These are phyloP conservation scores for Bondarzewia mesenterica DNA, from an alignment of 1,284 basidiomycete genomes.

Conservation along the genomic window DNA sequence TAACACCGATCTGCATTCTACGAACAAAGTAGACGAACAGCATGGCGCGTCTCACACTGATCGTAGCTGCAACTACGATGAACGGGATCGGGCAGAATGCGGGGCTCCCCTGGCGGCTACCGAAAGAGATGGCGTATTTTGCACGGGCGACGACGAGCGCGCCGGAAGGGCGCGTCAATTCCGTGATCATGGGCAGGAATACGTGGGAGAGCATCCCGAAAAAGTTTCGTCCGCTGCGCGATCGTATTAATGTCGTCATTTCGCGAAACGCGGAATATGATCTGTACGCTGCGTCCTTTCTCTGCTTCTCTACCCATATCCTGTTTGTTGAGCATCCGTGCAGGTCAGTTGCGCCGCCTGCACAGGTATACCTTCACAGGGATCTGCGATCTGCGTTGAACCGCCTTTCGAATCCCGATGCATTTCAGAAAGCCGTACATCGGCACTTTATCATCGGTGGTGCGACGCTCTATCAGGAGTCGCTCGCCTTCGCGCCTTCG, in stretches of 20 bases:
- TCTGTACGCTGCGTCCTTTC: slow-evolving; percentile 43
- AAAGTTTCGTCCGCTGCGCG: slow-evolving; percentile 78
- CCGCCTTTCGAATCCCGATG: slow-evolving; percentile 9
- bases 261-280: slow-evolving; percentile 57
- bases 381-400: slow-evolving; percentile 8
- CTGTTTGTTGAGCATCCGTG: neutral
- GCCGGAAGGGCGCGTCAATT: slow-evolving; percentile 54
- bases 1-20: too few species aligned
- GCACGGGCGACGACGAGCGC: slow-evolving; percentile 66
- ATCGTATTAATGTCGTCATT: slow-evolving; percentile 78
- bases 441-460: slow-evolving; percentile 86
- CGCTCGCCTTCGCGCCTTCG: slow-evolving; percentile 37
- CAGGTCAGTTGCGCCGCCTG: neutral
- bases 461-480: slow-evolving; percentile 73
- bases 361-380: slow-evolving; percentile 4
- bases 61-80: slow-evolving; percentile 84
- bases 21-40: neutral
- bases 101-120: slow-evolving; percentile 84
- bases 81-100: slow-evolving; percentile 84
- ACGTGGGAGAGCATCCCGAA: slow-evolving; percentile 98
- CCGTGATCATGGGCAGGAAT: slow-evolving; percentile 92
- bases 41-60: slow-evolving; percentile 70
- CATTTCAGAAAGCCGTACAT: slow-evolving; percentile 24
- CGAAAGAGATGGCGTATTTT: slow-evolving; percentile 93
- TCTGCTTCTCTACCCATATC: too few species aligned